Evolutionary conservation across 176 grass and related monocot species (phyloP).

Genomic region (Carex cristatella): DNA sequence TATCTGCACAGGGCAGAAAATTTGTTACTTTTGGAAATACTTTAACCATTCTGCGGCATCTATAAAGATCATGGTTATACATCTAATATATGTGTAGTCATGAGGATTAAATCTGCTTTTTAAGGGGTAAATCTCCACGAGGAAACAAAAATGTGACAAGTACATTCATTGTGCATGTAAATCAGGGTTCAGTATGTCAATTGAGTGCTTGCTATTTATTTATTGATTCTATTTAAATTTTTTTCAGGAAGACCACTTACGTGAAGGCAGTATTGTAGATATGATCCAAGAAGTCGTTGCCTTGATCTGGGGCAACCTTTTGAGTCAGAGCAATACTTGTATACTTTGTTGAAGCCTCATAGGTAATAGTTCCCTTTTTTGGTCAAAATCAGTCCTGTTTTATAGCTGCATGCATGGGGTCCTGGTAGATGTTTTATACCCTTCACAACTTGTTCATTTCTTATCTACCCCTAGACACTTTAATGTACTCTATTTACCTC

Average conservation of each 20-base stretch:
- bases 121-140: not conserved
- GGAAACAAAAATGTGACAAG: not conserved
- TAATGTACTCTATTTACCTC: too few relatives aligned
- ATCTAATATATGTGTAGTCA: not conserved
- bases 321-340: not conserved
- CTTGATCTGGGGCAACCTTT: conserved; percentile 27
- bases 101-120: not conserved
- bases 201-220: not conserved
- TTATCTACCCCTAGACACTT: too few relatives aligned
- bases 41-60: not conserved
- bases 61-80: not conserved
- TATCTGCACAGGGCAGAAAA: not conserved
- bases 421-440: not conserved
- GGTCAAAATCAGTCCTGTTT: not conserved
- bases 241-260: conserved; percentile 17
- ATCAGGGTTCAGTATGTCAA: not conserved
- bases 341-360: not conserved
- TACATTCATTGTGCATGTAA: not conserved
- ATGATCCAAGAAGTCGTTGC: conserved; percentile 18
- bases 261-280: not conserved
- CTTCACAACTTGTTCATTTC: too few relatives aligned
- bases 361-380: not conserved
- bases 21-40: not conserved
- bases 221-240: not conserved
- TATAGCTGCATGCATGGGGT: not conserved